Evolutionary conservation across 2,329 filamentous ascomycete species (phyloP).

Genomic region (Xylaria sp.): DNA sequence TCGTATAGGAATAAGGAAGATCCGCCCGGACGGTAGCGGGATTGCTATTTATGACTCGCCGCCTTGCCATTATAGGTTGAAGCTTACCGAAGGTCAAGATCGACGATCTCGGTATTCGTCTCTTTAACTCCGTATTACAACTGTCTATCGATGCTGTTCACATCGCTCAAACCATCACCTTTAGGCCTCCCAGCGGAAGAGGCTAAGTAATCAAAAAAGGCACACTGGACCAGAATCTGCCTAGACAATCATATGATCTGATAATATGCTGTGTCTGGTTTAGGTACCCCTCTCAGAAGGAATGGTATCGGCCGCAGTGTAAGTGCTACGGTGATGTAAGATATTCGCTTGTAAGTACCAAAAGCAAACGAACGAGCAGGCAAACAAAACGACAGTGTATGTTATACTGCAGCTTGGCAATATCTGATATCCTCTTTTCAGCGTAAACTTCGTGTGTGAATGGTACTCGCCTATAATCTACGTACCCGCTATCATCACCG

Average conservation of each 20-base stretch:
- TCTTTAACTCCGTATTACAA: background rate
- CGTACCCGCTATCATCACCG: slow-evolving; percentile 16
- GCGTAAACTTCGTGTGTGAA: background rate
- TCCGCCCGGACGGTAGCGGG: background rate
- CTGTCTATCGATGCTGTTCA: background rate
- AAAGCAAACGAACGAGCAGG: background rate
- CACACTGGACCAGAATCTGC: background rate
- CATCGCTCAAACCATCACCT: background rate
- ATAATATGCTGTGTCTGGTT: background rate
- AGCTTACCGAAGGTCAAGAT: background rate
- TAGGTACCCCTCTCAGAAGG: background rate
- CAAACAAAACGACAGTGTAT: background rate
- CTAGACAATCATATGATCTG: background rate
- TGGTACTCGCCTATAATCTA: slow-evolving; percentile 10
- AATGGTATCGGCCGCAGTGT: background rate
- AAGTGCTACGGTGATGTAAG: background rate
- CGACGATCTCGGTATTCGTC: background rate
- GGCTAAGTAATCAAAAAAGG: background rate
- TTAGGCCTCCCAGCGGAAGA: background rate
- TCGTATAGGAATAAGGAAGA: background rate
- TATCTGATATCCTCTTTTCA: background rate
- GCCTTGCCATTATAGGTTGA: background rate
- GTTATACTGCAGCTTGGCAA: background rate
- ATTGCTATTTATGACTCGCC: background rate
- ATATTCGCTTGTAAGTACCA: background rate